Evolutionary conservation across 306 rosid genomes (phyloP), one percentile per base, ranked within the genome.

Genomic region (Alnus rubra): DNA sequence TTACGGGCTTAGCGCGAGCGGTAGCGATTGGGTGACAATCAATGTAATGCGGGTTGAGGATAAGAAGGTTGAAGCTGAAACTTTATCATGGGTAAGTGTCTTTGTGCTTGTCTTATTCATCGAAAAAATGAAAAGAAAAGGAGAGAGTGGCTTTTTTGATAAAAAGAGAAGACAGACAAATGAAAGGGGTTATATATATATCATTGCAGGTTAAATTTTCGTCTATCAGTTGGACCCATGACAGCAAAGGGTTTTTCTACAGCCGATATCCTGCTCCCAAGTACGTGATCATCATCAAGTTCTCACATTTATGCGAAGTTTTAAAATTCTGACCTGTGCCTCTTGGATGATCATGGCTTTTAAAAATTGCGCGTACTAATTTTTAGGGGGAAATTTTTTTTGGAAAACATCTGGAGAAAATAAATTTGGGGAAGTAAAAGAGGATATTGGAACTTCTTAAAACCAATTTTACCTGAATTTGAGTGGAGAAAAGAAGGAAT

Each of bases 21-120:
- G 97, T 63, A 95, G 98, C 9, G 98, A 93, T 81, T 93, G 99
- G 99, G 92, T 91, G 47, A 91, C 92, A 0, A 84, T 95, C 4
- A 91, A 91, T 56, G 82, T 91, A 18, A 86, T 90, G 90, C 77
- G 86, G 39, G 47, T 95, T 53, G 94, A 87, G 37, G 91, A 90
- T 79, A 91, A 78, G 82, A 60, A 37, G 49, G 81, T 82, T 39
- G 82, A 84, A 76, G 83, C 91, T 50, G 89, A 93, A 39, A 84
- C 89, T 37, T 73, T 95, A 55, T 93, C 96, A 0, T 95, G 99
- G 99, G 98, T 95, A 78, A 81, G 98, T 76, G 54, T 80, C 55
- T 50, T 19, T n/a, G 33, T 37, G 10, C 42, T 44, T 68, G 60
- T 55, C 12, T 75, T 16, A n/a, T 44, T 54, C 55, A 42, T 2